Percentiles rank a stretch among this genome's conserved stretches.
These are phyloP conservation scores for Yamadazyma oceani DNA, from an alignment of 1,139 yeast species.

Conservation along the genomic window DNA sequence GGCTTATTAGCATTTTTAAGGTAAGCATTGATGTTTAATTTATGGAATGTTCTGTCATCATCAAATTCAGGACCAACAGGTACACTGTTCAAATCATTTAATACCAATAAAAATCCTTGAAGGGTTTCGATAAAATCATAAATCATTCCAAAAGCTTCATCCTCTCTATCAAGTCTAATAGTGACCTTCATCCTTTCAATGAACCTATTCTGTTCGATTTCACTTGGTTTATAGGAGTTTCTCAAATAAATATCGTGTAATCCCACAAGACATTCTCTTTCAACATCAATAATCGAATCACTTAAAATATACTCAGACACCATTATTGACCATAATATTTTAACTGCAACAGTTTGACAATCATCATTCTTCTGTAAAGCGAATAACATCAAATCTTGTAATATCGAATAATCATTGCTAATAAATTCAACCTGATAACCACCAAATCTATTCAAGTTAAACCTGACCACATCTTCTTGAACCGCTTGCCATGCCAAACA, in stretches of 20 bases:
- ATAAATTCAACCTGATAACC: slow-evolving; percentile 74
- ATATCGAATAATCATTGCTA: slow-evolving; percentile 56
- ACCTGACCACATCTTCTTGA: slow-evolving; percentile 58
- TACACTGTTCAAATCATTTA: slow-evolving; percentile 68
- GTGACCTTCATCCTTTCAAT: slow-evolving; percentile 51
- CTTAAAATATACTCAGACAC: slow-evolving; percentile 65
- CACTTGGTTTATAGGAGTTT: slow-evolving; percentile 55
- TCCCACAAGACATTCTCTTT: slow-evolving; percentile 61
- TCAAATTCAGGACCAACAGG: slow-evolving; percentile 85
- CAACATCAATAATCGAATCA: slow-evolving; percentile 60
- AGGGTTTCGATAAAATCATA: slow-evolving; percentile 56
- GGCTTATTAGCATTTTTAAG: slow-evolving; percentile 79
- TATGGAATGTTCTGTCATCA: slow-evolving; percentile 82
- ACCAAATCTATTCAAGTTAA: slow-evolving; percentile 63
- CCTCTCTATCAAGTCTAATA: slow-evolving; percentile 62
- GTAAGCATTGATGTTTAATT: slow-evolving; percentile 73
- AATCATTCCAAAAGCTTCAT: slow-evolving; percentile 59
- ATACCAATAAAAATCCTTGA: slow-evolving; percentile 61
- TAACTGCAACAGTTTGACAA: slow-evolving; percentile 66
- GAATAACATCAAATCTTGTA: slow-evolving; percentile 65
- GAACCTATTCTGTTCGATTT: slow-evolving; percentile 55
- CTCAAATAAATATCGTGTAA: slow-evolving; percentile 65
- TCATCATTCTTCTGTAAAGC: slow-evolving; percentile 66
- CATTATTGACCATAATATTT: slow-evolving; percentile 69
- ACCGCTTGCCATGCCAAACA: slow-evolving; percentile 68